phyloP scores from a whole-genome alignment of 345 rosid genomes.

The Pelargonium nanum region DNA sequence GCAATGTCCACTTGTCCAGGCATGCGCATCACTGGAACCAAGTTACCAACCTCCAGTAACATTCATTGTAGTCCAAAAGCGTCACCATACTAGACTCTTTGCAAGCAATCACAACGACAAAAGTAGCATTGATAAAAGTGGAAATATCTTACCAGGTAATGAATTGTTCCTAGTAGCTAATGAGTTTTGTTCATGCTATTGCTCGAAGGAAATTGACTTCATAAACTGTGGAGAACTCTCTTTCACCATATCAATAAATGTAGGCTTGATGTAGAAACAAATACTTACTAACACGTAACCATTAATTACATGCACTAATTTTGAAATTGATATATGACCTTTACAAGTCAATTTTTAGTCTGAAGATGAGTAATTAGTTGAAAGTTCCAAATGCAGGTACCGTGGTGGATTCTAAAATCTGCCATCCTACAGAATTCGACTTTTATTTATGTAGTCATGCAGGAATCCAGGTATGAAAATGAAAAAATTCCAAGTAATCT shows the following conservation, averaged over 20 bases:
- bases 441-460: slow-evolving; percentile 38
- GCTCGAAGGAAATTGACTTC: background rate
- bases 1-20: slow-evolving; percentile 16
- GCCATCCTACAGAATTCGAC: slow-evolving; percentile 38
- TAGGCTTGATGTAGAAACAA: no score
- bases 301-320: background rate
- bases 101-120: slow-evolving; percentile 25
- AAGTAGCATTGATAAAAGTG: slow-evolving; percentile 28
- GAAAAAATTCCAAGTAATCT: background rate
- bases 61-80: slow-evolving; percentile 33
- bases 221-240: background rate
- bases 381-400: slow-evolving; percentile 21
- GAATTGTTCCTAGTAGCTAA: background rate
- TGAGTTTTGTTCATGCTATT: no score
- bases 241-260: no score
- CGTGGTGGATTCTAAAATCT: slow-evolving; percentile 31
- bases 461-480: slow-evolving; percentile 26
- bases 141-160: slow-evolving; percentile 35
- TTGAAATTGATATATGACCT: background rate
- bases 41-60: slow-evolving; percentile 38
- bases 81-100: slow-evolving; percentile 36
- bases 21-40: slow-evolving; percentile 31
- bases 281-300: background rate
- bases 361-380: background rate
- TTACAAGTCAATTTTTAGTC: background rate